Evolutionary conservation across 805 yeast genomes (phyloP).

Genomic region (Candida namnaoensis): DNA sequence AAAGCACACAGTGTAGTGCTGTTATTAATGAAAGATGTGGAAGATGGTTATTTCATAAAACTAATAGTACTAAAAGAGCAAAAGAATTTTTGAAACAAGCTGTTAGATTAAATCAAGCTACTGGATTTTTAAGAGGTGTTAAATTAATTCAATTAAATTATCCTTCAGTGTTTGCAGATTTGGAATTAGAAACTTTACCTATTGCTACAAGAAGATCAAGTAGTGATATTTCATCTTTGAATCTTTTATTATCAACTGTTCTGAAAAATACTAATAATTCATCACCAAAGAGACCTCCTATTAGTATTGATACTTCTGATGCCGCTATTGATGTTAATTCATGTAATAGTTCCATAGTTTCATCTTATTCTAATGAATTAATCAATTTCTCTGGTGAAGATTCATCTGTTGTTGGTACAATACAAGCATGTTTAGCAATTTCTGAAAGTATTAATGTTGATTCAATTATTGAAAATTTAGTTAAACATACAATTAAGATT

Average conservation of each 20-base stretch:
- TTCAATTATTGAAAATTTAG: conserved; percentile 26
- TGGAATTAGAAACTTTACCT: too few species aligned
- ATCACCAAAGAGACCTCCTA: too few species aligned
- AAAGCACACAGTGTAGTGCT: conserved; percentile 29
- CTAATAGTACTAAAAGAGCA: conserved; percentile 22
- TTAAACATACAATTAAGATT: conserved; percentile 29
- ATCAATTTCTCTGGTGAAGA: conserved; percentile 1
- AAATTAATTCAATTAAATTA: too few species aligned
- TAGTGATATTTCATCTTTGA: too few species aligned
- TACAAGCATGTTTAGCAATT: conserved; percentile 39
- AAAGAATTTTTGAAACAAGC: conserved; percentile 28
- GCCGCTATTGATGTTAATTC: not conserved
- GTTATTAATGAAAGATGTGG: conserved; percentile 33
- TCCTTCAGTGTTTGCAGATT: too few species aligned
- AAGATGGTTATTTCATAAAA: conserved; percentile 17
- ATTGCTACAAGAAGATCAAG: too few species aligned
- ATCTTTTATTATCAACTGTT: too few species aligned
- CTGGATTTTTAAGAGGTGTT: conserved; percentile 13
- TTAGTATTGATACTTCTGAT: too few species aligned
- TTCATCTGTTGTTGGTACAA: conserved; percentile 23
- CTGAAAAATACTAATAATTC: too few species aligned
- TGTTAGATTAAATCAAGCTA: conserved; percentile 21
- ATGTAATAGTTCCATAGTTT: too few species aligned
- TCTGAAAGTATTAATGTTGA: conserved; percentile 33
- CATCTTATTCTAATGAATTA: not conserved